Evolutionary conservation across 805 yeast genomes (phyloP), one percentile per base, ranked within the genome.

Genomic region (Candida nitratophila): DNA sequence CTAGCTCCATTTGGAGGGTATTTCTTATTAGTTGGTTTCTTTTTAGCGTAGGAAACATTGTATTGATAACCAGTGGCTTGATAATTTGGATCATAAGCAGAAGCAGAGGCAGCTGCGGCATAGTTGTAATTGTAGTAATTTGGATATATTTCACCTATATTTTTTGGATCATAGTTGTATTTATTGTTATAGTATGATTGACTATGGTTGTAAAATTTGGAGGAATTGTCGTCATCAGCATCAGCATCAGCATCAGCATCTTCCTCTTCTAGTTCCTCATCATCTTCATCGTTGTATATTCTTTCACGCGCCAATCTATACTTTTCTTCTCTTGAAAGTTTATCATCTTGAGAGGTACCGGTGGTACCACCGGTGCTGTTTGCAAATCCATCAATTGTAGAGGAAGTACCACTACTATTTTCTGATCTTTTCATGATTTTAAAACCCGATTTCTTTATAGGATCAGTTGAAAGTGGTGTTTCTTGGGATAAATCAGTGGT

Each of bases 301-400:
- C 69, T 53, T 44, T 71, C 64, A 46, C 74, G 62, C 2, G 64
- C 63, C 41, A 58, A 57, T 47, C 63, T 66, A 50, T 76, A 76
- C 31, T 63, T 52, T 35, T 65, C 69, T 50, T 73, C 77, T 46
- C 69, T 69, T 3, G 69, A 58, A 9, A 69, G 61, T 30, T 69
- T 54, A 36, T 64, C 68, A 6, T 53, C 50, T 43, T 65, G 71
- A 9, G 66, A 50, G 6, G 17, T 20, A 6, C 26, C 5, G 20
- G 6, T 7, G 17, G n/a, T 37, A 7, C 20, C 9, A 15, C 22
- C 27, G 26, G 17, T 16, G 17, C n/a, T 15, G 19, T 24, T 19
- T 16, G n/a, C n/a, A n/a, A n/a, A n/a, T n/a, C n/a, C n/a, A n/a
- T n/a, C n/a, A n/a, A n/a, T n/a, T n/a, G n/a, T n/a, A n/a, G n/a